Evolutionary conservation across 1,139 yeast species (phyloP), one percentile per base, ranked within the genome.

Genomic region (Candida mesenterica): DNA sequence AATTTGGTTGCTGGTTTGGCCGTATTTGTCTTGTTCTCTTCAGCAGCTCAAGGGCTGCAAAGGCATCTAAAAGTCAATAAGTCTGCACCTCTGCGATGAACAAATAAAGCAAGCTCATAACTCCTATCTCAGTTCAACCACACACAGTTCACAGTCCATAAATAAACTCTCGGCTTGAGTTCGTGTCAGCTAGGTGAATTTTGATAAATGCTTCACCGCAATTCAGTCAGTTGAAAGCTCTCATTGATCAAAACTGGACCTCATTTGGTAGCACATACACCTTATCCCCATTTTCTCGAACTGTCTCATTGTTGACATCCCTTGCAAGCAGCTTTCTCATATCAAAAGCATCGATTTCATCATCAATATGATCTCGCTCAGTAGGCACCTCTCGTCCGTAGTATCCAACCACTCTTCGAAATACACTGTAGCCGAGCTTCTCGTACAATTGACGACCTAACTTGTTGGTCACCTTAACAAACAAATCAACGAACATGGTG

Each of bases 391-490:
- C 66, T 15, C 68, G 58, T 3, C 86, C 84, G 55, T 92, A 92
- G 53, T 92, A 92, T 0, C 94, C 94, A n/a, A 87, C 77, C 5
- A 92, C 97, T 38, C 98, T 62, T 58, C 98, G 63, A 53, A 73
- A 92, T 0, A 89, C 87, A 19, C 81, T 72, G 53, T 90, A 94
- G 0, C 97, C 97, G 40, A 92, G 61, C 48, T 84, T 83, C 51
- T 85, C 90, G 57, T 92, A 92, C 54, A 92, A 64, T 37, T 77
- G 82, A 4, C 88, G 76, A 0, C 97, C 98, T 38, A 89, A 65
- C 9, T 61, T 59, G 55, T 92, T 92, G 24, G 92, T 83, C 22
- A 92, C 88, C 51, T 89, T 82, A 24, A 92, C 98, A 59, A 88
- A 92, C 36, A 92, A 71, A 55, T 92, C 99, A 49, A 90, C 79